Conservation (phyloP, 2,329 filamentous ascomycete species). For the Pseudogymnoascus sp. region DNA sequence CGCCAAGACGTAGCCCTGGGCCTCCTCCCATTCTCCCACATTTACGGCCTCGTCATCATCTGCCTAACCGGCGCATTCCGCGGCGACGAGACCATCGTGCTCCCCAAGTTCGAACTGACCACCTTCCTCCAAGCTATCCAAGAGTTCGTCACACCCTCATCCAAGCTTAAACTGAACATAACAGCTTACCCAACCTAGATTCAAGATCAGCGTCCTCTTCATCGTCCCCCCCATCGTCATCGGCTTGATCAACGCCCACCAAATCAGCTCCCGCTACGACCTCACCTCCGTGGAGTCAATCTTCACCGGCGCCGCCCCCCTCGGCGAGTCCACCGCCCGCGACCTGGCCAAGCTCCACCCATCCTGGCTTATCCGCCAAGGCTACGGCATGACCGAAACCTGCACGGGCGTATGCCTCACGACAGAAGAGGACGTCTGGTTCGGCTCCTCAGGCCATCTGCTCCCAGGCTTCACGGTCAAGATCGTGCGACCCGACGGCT, state of each 20-base stretch:
- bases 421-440: slow-evolving; percentile 54
- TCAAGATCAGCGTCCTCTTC: slow-evolving; percentile 59
- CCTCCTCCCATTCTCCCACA: slow-evolving; percentile 70
- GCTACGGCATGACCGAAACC: slow-evolving; percentile 75
- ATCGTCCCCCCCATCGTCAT: slow-evolving; percentile 74
- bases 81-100: slow-evolving; percentile 65
- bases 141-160: slow-evolving; percentile 30
- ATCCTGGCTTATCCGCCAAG: slow-evolving; percentile 59
- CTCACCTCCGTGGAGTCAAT: slow-evolving; percentile 58
- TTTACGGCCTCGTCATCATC: slow-evolving; percentile 66
- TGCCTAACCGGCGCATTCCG: slow-evolving; percentile 59
- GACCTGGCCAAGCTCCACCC: slow-evolving; percentile 58
- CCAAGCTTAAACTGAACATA: background rate
- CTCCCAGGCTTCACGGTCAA: slow-evolving; percentile 58
- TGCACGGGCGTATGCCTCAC: slow-evolving; percentile 61
- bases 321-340: slow-evolving; percentile 64
- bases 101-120: slow-evolving; percentile 70
- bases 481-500: slow-evolving; percentile 60
- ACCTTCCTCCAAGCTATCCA: slow-evolving; percentile 58
- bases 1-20: slow-evolving; percentile 46
- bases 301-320: slow-evolving; percentile 71
- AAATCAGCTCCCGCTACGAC: slow-evolving; percentile 59
- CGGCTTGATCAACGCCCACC: slow-evolving; percentile 59
- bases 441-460: slow-evolving; percentile 66
- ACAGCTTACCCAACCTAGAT: background rate